Percentiles rank a stretch among this genome's conserved stretches.
Conservation (phyloP, 2,329 filamentous ascomycete species). For the Paecilomyces fulvus region DNA sequence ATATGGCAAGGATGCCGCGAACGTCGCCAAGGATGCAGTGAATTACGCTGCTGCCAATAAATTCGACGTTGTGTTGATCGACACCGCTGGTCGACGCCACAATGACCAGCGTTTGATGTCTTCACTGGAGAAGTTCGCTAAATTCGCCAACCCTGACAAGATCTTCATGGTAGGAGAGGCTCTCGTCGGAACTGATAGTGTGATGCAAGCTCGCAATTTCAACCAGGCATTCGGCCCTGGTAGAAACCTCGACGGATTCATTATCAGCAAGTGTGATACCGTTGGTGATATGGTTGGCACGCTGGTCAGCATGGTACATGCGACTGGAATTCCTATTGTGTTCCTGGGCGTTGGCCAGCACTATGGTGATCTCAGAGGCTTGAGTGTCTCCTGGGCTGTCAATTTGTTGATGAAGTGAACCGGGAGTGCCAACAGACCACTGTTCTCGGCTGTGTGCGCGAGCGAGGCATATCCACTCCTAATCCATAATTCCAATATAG, state of each 20-base stretch:
- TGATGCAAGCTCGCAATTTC: conserved; percentile 94
- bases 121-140: conserved; percentile 92
- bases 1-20: conserved; percentile 94
- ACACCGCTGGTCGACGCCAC: conserved; percentile 88
- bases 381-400: conserved; percentile 58
- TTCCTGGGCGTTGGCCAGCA: conserved; percentile 73
- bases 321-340: conserved; percentile 89
- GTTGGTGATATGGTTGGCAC: conserved; percentile 99
- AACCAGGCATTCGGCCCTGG: conserved; percentile 81
- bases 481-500: background rate
- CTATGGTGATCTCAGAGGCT: conserved; percentile 55
- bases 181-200: conserved; percentile 88
- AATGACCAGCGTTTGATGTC: conserved; percentile 97
- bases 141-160: conserved; percentile 92
- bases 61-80: conserved; percentile 92
- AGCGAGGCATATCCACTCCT: background rate
- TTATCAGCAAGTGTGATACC: conserved; percentile 97
- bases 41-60: conserved; percentile 61
- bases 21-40: conserved; percentile 93
- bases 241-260: conserved; percentile 83
- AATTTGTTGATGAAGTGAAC: conserved; percentile 49
- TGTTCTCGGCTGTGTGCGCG: too few species aligned
- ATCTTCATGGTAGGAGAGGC: conserved; percentile 96
- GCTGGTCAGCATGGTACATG: conserved; percentile 92
- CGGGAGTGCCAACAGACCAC: too few species aligned